phyloP scores from a whole-genome alignment of 352 stramenopile species.

The Lagenidium sp. region DNA sequence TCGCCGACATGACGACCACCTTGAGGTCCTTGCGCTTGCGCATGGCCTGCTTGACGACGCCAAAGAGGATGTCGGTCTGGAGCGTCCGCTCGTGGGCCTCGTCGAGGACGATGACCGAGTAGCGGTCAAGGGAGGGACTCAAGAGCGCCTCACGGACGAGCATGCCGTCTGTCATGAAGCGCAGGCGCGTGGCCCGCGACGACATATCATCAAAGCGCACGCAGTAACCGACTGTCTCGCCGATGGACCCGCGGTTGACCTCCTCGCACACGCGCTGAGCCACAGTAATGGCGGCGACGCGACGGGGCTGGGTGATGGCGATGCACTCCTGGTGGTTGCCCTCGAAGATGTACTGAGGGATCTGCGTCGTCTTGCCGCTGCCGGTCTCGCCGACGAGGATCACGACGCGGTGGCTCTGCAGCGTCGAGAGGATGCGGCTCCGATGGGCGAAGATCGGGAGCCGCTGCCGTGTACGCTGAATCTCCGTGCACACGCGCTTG shows the following conservation, averaged over 20 bases:
- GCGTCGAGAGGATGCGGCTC: constrained; percentile 47
- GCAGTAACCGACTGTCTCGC: constrained; percentile 84
- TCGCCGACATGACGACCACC: constrained; percentile 98
- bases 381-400: constrained; percentile 88
- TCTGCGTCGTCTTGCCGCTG: constrained; percentile 89
- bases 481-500: constrained; percentile 19
- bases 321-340: constrained; percentile 36
- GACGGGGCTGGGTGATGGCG: constrained; percentile 75
- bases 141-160: constrained; percentile 87
- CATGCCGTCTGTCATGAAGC: constrained; percentile 91
- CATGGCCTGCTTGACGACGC: constrained; percentile 82
- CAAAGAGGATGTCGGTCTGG: constrained; percentile 88
- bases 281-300: constrained; percentile 77
- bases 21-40: constrained; percentile 81
- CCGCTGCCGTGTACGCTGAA: constrained; percentile 47
- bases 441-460: constrained; percentile 75
- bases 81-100: constrained; percentile 84
- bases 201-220: constrained; percentile 94
- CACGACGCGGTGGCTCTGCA: constrained; percentile 61
- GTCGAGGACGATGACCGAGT: constrained; percentile 82
- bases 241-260: constrained; percentile 31
- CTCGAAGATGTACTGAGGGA: constrained; percentile 83
- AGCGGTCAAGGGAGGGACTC: constrained; percentile 56
- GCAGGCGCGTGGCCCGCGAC: constrained; percentile 82
- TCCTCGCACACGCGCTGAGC: constrained; percentile 76